Conservation (phyloP, 805 yeast genomes). For the Candida mattraensis region DNA sequence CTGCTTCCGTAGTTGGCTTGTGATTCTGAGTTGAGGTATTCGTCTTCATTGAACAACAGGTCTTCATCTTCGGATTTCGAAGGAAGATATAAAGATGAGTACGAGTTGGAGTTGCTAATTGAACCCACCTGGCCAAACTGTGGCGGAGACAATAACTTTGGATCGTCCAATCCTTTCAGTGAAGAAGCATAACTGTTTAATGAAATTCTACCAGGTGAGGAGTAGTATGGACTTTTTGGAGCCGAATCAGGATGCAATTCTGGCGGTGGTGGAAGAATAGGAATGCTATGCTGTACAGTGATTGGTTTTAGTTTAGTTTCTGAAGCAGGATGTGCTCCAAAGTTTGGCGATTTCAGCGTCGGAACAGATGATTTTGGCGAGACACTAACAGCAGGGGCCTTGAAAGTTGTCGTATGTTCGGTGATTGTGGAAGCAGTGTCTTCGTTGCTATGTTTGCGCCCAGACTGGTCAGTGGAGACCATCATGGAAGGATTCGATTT, state of each 20-base stretch:
- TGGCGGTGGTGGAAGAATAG: conserved; percentile 7
- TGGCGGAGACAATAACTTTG: conserved; percentile 9
- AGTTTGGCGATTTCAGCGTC: conserved; percentile 12
- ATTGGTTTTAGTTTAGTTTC: not conserved
- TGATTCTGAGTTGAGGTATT: not conserved
- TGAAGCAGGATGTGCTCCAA: conserved; percentile 3
- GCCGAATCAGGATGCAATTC: conserved; percentile 12
- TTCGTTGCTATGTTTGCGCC: not conserved
- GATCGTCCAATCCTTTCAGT: conserved; percentile 7
- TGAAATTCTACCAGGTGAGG: conserved; percentile 12
- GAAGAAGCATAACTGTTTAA: conserved; percentile 12
- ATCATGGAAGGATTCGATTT: conserved; percentile 30
- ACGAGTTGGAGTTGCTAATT: conserved; percentile 15
- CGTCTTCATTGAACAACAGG: no score
- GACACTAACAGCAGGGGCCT: conserved; percentile 1
- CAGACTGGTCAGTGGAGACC: conserved; percentile 18
- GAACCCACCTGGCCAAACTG: conserved; percentile 4
- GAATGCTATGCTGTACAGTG: not conserved
- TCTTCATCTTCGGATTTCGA: conserved; percentile 24
- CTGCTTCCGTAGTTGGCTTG: conserved; percentile 1
- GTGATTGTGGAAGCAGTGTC: not conserved
- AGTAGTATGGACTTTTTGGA: conserved; percentile 10
- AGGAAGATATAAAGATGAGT: conserved; percentile 21
- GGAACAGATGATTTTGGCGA: conserved; percentile 10
- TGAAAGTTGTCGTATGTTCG: conserved; percentile 1